Conservation (phyloP, 1,139 yeast species). For the Schizosaccharomyces versatilis region DNA sequence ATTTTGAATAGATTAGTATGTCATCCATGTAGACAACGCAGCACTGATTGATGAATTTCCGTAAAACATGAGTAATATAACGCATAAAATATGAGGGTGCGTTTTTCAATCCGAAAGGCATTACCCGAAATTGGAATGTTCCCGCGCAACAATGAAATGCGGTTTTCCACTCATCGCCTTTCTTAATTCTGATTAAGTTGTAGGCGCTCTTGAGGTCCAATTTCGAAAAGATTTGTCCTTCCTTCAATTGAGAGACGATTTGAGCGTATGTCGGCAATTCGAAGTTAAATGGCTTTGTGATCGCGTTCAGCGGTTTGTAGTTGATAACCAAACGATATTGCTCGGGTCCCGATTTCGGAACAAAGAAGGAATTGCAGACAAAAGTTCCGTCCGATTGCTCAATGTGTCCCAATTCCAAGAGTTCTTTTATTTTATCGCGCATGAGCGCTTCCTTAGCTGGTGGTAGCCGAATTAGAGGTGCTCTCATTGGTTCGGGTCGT, state of each 20-base stretch:
- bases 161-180: slow-evolving; percentile 16
- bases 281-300: slow-evolving; percentile 14
- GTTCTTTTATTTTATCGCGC: no score
- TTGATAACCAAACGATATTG: slow-evolving; percentile 15
- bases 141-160: slow-evolving; percentile 7
- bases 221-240: slow-evolving; percentile 10
- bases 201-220: slow-evolving; percentile 14
- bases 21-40: slow-evolving; percentile 16
- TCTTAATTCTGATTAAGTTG: slow-evolving; percentile 15
- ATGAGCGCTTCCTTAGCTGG: no score
- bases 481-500: no score
- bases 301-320: slow-evolving; percentile 15
- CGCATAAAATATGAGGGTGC: slow-evolving; percentile 13
- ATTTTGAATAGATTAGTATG: slow-evolving; percentile 12
- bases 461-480: no score
- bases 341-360: slow-evolving; percentile 12
- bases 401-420: no score
- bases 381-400: no score
- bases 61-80: slow-evolving; percentile 10
- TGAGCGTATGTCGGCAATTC: slow-evolving; percentile 16
- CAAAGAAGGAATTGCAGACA: neutral
- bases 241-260: slow-evolving; percentile 4
- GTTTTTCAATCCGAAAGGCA: slow-evolving; percentile 12
- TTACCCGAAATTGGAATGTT: slow-evolving; percentile 6
- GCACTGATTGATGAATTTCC: slow-evolving; percentile 8